Base-by-base conservation (phyloP, 768 basidiomycete species). In the Boletellus sp. region DNA sequence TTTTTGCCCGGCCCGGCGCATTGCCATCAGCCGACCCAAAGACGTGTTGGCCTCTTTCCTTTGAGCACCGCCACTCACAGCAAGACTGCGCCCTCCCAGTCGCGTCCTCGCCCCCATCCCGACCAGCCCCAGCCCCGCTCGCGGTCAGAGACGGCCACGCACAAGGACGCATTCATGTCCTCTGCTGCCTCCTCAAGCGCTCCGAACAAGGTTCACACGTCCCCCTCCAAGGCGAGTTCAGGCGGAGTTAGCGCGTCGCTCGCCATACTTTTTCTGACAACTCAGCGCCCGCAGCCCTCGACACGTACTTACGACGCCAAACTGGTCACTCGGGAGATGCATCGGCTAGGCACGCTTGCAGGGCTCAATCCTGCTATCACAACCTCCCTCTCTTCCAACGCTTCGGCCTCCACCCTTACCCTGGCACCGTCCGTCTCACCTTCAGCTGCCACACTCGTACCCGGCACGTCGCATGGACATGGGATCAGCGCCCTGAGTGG, bases 311-410 rank as follows among this genome's bases (percentile, higher is more conserved):
- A 89, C 67, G 87, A 89, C 70, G 75, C 85, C 15, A 88, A 90
- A 65, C 74, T 88, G 41, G 86, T 91, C 56, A 79, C 85, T 3
- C 80, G 86, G 35, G 90, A 92, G 67, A 90, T 92, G 87, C 87
- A 90, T 60, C 79, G 90, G 31, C 78, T 91, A 4, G 88, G 84
- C 24, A 81, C 76, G 23, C 74, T 84, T 31, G 72, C 78, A 2
- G 74, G 78, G 9, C 74, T 83, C 12, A 75, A 76, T 1, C 80
- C 84, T 20, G 51, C 63, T n/a, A 62, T 69, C 34, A 55, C 67
- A 4, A 64, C 70, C 3, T 67, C 70, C 11, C 65, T 74, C 39
- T 63, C 70, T 26, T 60, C 70, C 4, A 73, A 75, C 1, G 74
- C 85, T 13, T 67, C 78, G 0, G 77, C 82, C 11, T 71, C 75